A percentile compares a stretch with the other conserved stretches of the same genome.
Conservation (phyloP, 148 eudicot genomes). For the Rheum nobile region DNA sequence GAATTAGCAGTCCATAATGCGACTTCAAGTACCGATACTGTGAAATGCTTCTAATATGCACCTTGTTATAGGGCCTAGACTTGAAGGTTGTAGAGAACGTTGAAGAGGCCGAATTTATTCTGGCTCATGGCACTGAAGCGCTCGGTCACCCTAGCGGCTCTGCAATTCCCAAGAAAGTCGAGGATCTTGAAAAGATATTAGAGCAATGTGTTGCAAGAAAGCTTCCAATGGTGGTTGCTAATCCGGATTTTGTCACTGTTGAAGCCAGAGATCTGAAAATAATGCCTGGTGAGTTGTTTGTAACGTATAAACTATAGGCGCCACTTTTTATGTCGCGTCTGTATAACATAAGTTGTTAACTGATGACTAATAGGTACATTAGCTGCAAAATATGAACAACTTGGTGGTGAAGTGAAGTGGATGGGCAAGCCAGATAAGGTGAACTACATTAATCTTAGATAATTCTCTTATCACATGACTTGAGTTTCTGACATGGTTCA, state of each 20-base stretch:
- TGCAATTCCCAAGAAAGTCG: slow-evolving; percentile 44
- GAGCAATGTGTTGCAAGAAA: slow-evolving; percentile 54
- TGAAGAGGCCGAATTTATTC: slow-evolving; percentile 81
- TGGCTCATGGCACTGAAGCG: slow-evolving; percentile 96
- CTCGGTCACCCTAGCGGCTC: slow-evolving; percentile 68
- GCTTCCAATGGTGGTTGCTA: slow-evolving; percentile 95
- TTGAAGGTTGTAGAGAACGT: slow-evolving; percentile 74
- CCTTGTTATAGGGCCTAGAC: slow-evolving; percentile 47
- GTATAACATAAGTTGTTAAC: not conserved
- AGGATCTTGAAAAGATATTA: slow-evolving; percentile 68
- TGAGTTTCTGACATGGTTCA: slow-evolving; percentile 14
- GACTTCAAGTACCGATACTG: not conserved
- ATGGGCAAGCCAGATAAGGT: slow-evolving; percentile 98
- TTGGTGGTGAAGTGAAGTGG: slow-evolving; percentile 97
- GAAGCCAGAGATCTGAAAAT: slow-evolving; percentile 81
- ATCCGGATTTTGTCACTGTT: slow-evolving; percentile 95
- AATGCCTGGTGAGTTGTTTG: slow-evolving; percentile 68
- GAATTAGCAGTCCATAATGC: not conserved
- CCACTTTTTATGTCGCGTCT: not conserved
- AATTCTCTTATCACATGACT: too few species aligned
- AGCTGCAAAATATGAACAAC: slow-evolving; percentile 77
- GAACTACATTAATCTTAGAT: slow-evolving; percentile 1
- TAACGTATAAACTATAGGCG: not conserved
- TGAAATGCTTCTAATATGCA: not conserved
- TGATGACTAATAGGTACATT: slow-evolving; percentile 41